These are phyloP conservation scores for Paraphoma sp. DNA, from an alignment of 2,329 filamentous ascomycete species.

Conservation along the genomic window DNA sequence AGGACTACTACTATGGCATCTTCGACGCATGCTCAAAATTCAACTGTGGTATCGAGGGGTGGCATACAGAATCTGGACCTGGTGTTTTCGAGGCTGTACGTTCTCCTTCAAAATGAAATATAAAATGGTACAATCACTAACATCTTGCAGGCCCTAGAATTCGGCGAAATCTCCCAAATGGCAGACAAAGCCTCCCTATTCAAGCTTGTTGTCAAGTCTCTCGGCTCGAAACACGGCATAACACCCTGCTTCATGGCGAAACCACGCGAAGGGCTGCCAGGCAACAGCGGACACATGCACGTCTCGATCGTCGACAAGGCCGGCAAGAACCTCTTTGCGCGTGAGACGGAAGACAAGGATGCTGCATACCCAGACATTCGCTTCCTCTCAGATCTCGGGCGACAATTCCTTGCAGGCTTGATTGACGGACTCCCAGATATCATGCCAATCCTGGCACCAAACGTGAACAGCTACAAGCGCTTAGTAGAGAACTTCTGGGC, in stretches of 20 bases:
- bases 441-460: slow-evolving; percentile 94
- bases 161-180: slow-evolving; percentile 85
- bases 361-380: slow-evolving; percentile 67
- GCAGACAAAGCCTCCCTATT: slow-evolving; percentile 91
- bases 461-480: slow-evolving; percentile 97
- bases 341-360: slow-evolving; percentile 73
- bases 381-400: slow-evolving; percentile 83
- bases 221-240: slow-evolving; percentile 86
- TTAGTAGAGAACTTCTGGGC: slow-evolving; percentile 99
- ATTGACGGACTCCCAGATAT: slow-evolving; percentile 89
- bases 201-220: slow-evolving; percentile 92
- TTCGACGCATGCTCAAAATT: slow-evolving; percentile 82
- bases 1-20: slow-evolving; percentile 89
- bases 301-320: slow-evolving; percentile 81
- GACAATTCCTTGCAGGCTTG: slow-evolving; percentile 91
- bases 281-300: slow-evolving; percentile 96
- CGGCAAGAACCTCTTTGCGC: slow-evolving; percentile 85
- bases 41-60: slow-evolving; percentile 84
- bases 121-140: too few species aligned
- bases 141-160: slow-evolving; percentile 72
- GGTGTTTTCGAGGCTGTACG: slow-evolving; percentile 90
- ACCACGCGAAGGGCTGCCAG: slow-evolving; percentile 85
- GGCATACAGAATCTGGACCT: slow-evolving; percentile 93
- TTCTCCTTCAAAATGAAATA: neutral
- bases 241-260: slow-evolving; percentile 99